These are phyloP conservation scores for Orbilia oligospora DNA, from an alignment of 2,329 filamentous ascomycete species.

Conservation along the genomic window DNA sequence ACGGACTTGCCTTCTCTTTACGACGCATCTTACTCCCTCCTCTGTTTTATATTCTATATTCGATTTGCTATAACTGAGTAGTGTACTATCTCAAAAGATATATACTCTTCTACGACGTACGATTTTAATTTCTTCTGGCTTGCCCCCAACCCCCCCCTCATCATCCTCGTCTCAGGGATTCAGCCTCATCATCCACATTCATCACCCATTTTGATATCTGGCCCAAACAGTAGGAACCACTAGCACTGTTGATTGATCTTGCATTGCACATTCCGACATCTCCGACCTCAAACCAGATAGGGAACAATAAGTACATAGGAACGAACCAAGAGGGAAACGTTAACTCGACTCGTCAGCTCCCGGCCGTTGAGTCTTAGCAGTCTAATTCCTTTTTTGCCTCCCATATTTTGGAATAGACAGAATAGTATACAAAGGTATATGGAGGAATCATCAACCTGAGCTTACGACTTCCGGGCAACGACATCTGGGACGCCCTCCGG, in stretches of 20 bases:
- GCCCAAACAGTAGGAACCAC: not conserved
- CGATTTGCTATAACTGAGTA: too few species aligned
- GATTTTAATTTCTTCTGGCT: not conserved
- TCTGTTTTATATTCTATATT: not conserved
- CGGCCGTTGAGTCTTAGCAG: conserved; percentile 17
- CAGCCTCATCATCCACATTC: conserved; percentile 23
- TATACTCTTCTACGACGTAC: conserved; percentile 25
- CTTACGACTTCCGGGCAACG: conserved; percentile 61
- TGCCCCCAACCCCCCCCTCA: not conserved
- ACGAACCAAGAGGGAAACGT: not conserved
- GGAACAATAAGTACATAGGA: not conserved
- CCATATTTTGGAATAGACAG: conserved; percentile 8
- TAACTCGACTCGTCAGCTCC: conserved; percentile 31
- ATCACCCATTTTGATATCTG: not conserved
- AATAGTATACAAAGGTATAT: conserved; percentile 38
- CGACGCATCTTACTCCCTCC: not conserved
- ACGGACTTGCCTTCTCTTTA: conserved; percentile 6
- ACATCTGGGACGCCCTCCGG: conserved; percentile 56
- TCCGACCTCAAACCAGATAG: conserved; percentile 4
- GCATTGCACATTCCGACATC: not conserved
- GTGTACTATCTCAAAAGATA: not conserved
- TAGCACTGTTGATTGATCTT: too few species aligned
- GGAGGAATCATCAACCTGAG: conserved; percentile 51
- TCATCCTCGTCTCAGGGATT: conserved; percentile 7
- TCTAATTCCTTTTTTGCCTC: conserved; percentile 46